These are phyloP conservation scores for Batrachochytrium dendrobatidis DNA, from an alignment of 371 early-diverging fungal species.

Conservation along the genomic window DNA sequence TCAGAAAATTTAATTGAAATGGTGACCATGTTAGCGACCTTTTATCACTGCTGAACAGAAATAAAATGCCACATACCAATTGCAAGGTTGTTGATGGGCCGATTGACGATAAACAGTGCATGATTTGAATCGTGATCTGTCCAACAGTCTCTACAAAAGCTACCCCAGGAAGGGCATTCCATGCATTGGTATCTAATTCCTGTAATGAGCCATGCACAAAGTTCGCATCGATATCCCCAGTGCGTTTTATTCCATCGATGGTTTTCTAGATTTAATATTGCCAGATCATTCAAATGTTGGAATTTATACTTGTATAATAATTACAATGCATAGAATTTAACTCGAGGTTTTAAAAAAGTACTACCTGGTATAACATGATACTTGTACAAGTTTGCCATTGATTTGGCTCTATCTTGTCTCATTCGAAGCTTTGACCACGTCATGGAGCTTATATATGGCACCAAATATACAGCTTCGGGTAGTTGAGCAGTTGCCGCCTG, in stretches of 20 bases:
- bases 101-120: neutral
- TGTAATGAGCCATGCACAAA: constrained; percentile 9
- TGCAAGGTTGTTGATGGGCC: constrained; percentile 5
- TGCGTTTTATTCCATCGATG: constrained; percentile 11
- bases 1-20: no score
- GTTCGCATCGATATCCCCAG: constrained; percentile 13
- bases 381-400: constrained; percentile 3
- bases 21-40: no score
- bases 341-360: no score
- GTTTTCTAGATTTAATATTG: no score
- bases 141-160: constrained; percentile 9
- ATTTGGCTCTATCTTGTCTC: constrained; percentile 3
- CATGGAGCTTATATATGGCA: constrained; percentile 12
- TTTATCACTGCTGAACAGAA: no score
- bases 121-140: constrained; percentile 12
- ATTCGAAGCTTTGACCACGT: constrained; percentile 8
- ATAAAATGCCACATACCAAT: constrained; percentile 4
- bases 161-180: constrained; percentile 6
- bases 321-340: no score
- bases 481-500: neutral
- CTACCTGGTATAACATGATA: constrained; percentile 10
- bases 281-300: no score
- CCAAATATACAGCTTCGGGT: constrained; percentile 4
- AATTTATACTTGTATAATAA: no score
- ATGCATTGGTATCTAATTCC: constrained; percentile 12